Base-by-base conservation (phyloP, 192 early-diverging fungal genomes). In the Allomyces macrogynus region DNA sequence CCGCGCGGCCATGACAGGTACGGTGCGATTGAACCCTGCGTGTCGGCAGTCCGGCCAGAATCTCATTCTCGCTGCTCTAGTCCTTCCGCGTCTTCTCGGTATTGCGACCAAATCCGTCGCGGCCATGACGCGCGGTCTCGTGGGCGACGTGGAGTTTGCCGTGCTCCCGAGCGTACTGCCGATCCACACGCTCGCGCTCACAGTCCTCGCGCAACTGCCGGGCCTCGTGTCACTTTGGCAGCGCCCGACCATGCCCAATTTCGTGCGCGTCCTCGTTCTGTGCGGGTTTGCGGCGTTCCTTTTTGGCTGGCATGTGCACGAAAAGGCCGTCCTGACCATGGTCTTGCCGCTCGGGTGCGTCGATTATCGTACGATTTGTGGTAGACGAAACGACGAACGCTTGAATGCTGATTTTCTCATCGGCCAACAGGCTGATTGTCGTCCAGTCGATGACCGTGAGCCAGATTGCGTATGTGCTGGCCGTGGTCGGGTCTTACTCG, bases 221-320 rank as follows among this genome's bases (percentile, higher is more conserved):
- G 64, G 72, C 32, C 75, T 91, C 62, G 67, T 72, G 49, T 75
- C 74, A 24, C 68, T 89, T 3, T 87, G 81, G 80, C 67, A 66
- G 32, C 63, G 66, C 4, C 80, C 86, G 5, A 80, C 73, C 7
- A 79, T 77, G 24, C 65, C 62, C 18, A 78, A 74, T 22, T 91
- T 98, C 64, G 42, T 95, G 24, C 75, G 85, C 62, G 79, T 80
- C 0, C 69, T 95, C 12, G 83, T 89, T 4, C 75, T 92, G 23
- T 91, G 88, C 64, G 89, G 83, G 3, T 93, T 86, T 64, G 80
- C 87, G 8, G 91, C 92, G 24, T 98, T 88, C 71, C 69, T 94
- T 67, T 95, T 94, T 74, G 92, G 92, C 43, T 98, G 93, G 93
- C 95, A 98, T 76, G 95, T 98, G 16, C 95, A 98, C 66, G 95